Conservation (phyloP, 306 rosid genomes). For the Styphnolobium japonicum region DNA sequence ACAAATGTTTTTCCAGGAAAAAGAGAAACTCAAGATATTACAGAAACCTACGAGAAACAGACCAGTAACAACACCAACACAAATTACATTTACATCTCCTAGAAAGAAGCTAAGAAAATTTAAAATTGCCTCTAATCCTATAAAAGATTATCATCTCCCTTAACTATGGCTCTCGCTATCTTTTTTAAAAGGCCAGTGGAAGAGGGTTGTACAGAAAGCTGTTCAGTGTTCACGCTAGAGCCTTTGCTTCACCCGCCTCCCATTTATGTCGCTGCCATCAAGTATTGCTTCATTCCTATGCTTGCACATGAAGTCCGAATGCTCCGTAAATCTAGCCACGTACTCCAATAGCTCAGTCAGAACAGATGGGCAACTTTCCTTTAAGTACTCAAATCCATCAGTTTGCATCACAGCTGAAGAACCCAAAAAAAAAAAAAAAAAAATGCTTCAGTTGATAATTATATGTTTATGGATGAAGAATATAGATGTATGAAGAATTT, state of each 20-base stretch:
- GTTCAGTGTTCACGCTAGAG: conserved; percentile 38
- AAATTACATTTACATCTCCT: conserved; percentile 52
- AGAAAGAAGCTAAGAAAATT: conserved; percentile 27
- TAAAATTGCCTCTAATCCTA: conserved; percentile 36
- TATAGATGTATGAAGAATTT: not conserved
- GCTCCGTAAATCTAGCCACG: conserved; percentile 81
- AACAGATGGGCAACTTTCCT: conserved; percentile 83
- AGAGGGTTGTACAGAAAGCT: conserved; percentile 26
- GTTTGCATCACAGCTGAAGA: conserved; percentile 85
- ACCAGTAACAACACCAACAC: conserved; percentile 29
- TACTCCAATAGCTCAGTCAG: conserved; percentile 83
- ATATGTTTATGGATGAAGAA: not conserved
- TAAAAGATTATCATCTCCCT: conserved; percentile 32
- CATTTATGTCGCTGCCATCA: conserved; percentile 84
- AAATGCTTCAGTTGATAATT: conserved; percentile 4
- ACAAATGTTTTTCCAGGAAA: conserved; percentile 14
- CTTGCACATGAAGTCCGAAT: conserved; percentile 53
- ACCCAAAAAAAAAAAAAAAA: not conserved
- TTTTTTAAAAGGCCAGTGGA: conserved; percentile 15
- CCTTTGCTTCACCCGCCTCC: conserved; percentile 94
- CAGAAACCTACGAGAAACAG: conserved; percentile 30
- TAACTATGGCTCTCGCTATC: conserved; percentile 29
- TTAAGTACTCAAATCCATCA: conserved; percentile 85
- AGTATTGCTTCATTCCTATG: conserved; percentile 61
- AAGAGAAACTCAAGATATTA: conserved; percentile 6